Conservation (phyloP, 2,329 filamentous ascomycete genomes). For the Diaporthe citrichinensis region DNA sequence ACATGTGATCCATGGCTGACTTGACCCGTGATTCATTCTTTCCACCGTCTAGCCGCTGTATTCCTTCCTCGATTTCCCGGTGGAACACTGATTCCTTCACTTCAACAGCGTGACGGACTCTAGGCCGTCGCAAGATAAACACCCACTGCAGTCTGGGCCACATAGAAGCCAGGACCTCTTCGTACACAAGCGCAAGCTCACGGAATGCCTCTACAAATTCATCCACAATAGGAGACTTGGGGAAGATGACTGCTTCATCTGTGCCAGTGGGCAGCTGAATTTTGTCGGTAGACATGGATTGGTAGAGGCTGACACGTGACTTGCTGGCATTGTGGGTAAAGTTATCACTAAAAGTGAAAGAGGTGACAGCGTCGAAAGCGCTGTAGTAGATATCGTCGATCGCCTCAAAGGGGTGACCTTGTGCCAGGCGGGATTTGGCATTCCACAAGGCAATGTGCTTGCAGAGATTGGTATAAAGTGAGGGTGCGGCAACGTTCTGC, state of each 20-base stretch:
- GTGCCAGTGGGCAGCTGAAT: neutral
- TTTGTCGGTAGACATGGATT: neutral
- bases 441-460: slow-evolving; percentile 12
- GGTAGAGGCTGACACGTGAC: neutral
- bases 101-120: slow-evolving; percentile 25
- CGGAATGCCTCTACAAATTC: slow-evolving; percentile 18
- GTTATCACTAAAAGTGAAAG: slow-evolving; percentile 18
- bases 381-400: slow-evolving; percentile 26
- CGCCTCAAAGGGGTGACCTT: slow-evolving; percentile 2
- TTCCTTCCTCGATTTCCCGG: slow-evolving; percentile 44
- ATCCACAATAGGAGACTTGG: neutral
- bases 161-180: slow-evolving; percentile 10
- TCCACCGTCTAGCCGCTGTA: slow-evolving; percentile 43
- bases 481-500: slow-evolving; percentile 9
- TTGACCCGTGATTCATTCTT: slow-evolving; percentile 35
- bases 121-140: slow-evolving; percentile 7
- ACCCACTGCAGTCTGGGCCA: slow-evolving; percentile 8
- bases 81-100: slow-evolving; percentile 44
- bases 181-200: slow-evolving; percentile 1
- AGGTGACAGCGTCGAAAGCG: slow-evolving; percentile 19
- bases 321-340: slow-evolving; percentile 16
- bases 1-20: slow-evolving; percentile 51
- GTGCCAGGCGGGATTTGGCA: neutral
- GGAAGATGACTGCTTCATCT: slow-evolving; percentile 1
- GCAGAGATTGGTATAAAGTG: slow-evolving; percentile 16